Evolutionary conservation across 768 basidiomycete species (phyloP), one percentile per base, ranked within the genome.

Genomic region (Kwoniella sp.): DNA sequence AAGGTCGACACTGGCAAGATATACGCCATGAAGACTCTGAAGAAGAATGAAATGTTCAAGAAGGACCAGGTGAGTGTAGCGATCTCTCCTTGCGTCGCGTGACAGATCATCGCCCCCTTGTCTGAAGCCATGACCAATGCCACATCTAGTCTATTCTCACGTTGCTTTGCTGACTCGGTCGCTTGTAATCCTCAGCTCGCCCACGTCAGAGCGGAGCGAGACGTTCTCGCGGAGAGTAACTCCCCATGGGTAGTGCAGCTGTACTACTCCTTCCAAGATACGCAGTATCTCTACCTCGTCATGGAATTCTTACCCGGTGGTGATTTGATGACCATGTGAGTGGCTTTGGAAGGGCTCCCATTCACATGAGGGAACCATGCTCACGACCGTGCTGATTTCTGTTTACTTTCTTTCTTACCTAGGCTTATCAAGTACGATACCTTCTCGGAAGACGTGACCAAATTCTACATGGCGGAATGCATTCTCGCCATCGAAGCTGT

Each of bases 271-370:
- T 98, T 98, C 84, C 96, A 98, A 79, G 96, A 98, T 79, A 83
- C 90, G 1, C 83, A 89, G 58, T 92, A 90, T 73, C 86, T 99
- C 26, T 99, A 98, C 83, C 85, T 99, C 60, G 90, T 98, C 83
- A 98, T 98, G 96, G 96, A 98, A 83, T 99, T 95, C 82, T 85
- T 99, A 52, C 94, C 95, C 61, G 96, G 96, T 52, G 96, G 96
- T 31, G 96, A 99, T 79, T 84, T 98, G 67, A 97, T 99, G 96
- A 96, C 94, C 3, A 98, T 98, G 95, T 82, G 55, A 73, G 79
- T 72, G 2, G 34, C 9, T 2, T 22, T 30, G 25, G 48, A 8
- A 5, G 20, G 5, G n/a, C 34, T 37, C 34, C 34, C 34, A 7
- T 5, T 37, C 34, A 31, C 28, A 8, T 34, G 51, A 28, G 34